Percentiles rank a stretch among this genome's conserved stretches.
These are phyloP conservation scores for Daldinia vernicosa DNA, from an alignment of 495 filamentous ascomycete genomes.

Conservation along the genomic window DNA sequence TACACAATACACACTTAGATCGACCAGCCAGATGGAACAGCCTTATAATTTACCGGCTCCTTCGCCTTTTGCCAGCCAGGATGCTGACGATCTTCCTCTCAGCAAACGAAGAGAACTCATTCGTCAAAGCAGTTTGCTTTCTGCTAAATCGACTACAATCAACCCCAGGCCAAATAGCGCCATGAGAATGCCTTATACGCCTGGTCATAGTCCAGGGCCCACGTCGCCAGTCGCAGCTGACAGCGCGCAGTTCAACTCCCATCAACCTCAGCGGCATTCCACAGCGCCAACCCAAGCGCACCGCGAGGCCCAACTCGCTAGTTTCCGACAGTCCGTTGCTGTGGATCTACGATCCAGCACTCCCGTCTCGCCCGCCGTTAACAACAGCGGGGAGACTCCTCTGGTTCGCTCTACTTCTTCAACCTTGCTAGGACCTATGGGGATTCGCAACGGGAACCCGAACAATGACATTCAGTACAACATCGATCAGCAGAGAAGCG, in stretches of 20 bases:
- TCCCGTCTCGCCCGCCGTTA: conserved; percentile 48
- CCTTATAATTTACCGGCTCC: conserved; percentile 45
- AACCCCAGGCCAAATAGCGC: conserved; percentile 28
- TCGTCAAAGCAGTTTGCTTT: conserved; percentile 53
- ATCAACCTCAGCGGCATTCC: conserved; percentile 63
- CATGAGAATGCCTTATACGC: conserved; percentile 35
- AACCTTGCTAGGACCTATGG: conserved; percentile 27
- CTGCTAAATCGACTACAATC: conserved; percentile 20
- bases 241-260: conserved; percentile 59
- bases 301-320: conserved; percentile 71
- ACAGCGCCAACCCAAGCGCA: conserved; percentile 51
- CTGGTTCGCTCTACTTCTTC: conserved; percentile 47
- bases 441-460: conserved; percentile 42
- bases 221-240: conserved; percentile 41
- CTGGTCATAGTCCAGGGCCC: conserved; percentile 15
- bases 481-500: conserved; percentile 57
- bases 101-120: conserved; percentile 70
- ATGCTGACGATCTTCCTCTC: conserved; percentile 76
- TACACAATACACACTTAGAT: conserved; percentile 37
- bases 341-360: conserved; percentile 64
- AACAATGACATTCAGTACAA: conserved; percentile 43
- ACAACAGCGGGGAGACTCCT: conserved; percentile 55
- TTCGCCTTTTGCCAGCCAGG: conserved; percentile 28
- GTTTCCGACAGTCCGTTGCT: conserved; percentile 77
- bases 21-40: conserved; percentile 46